A percentile compares a stretch with the other conserved stretches of the same genome.
phyloP scores from a whole-genome alignment of 176 grass and related monocot species.

The Lolium perenne region DNA sequence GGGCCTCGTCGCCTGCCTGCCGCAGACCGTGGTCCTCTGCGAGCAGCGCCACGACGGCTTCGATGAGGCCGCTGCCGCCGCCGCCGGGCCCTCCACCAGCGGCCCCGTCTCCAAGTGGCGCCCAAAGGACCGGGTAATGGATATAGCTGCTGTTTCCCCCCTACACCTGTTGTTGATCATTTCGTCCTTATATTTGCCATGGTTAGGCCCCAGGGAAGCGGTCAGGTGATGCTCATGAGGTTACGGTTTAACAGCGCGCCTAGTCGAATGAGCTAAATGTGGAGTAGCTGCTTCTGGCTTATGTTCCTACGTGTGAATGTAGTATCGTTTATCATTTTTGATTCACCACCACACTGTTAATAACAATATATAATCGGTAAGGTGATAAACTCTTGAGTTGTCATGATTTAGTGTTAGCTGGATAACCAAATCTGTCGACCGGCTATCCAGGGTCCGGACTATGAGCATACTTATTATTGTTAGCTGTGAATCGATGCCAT shows the following conservation, averaged over 20 bases:
- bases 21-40: slow-evolving; percentile 79
- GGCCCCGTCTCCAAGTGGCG: slow-evolving; percentile 97
- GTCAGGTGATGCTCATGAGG: not conserved
- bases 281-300: not conserved
- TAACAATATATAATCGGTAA: slow-evolving; percentile 8
- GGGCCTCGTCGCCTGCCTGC: slow-evolving; percentile 55
- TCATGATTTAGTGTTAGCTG: slow-evolving; percentile 12
- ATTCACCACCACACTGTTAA: not conserved
- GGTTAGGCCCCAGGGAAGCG: too few relatives aligned
- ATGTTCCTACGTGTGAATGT: not conserved
- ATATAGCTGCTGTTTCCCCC: not conserved
- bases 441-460: not conserved
- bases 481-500: not conserved
- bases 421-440: not conserved
- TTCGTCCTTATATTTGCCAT: not conserved
- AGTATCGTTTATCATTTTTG: slow-evolving; percentile 20
- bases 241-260: not conserved
- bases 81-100: slow-evolving; percentile 63
- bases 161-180: slow-evolving; percentile 11
- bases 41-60: slow-evolving; percentile 82
- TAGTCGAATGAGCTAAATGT: not conserved
- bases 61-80: slow-evolving; percentile 56
- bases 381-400: not conserved
- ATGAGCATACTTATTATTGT: not conserved
- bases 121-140: slow-evolving; percentile 87